phyloP scores from a whole-genome alignment of 192 early-diverging fungal genomes.

The Umbelopsis sp. region DNA sequence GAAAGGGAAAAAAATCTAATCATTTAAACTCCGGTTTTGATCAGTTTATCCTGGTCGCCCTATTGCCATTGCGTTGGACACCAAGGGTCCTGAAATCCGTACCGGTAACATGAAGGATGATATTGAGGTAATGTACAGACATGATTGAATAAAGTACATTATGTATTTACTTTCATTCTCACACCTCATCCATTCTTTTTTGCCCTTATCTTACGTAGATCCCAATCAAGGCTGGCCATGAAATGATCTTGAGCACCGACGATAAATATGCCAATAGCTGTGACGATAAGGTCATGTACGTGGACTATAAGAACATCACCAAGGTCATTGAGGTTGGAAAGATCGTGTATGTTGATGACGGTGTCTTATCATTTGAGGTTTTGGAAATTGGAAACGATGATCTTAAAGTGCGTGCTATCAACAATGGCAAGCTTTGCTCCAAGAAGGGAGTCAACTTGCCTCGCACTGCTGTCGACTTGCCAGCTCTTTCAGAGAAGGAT shows the following conservation, averaged over 20 bases:
- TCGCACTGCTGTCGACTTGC: slow-evolving; percentile 86
- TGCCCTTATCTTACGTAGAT: slow-evolving; percentile 20
- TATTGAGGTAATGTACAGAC: slow-evolving; percentile 53
- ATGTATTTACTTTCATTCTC: neutral
- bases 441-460: slow-evolving; percentile 98
- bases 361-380: slow-evolving; percentile 93
- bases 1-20: neutral
- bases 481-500: slow-evolving; percentile 96
- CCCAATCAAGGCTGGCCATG: slow-evolving; percentile 74
- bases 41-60: slow-evolving; percentile 52
- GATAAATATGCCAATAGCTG: slow-evolving; percentile 62
- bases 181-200: neutral
- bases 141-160: neutral
- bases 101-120: slow-evolving; percentile 81
- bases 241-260: slow-evolving; percentile 77
- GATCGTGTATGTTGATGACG: slow-evolving; percentile 92
- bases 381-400: slow-evolving; percentile 62
- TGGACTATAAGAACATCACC: slow-evolving; percentile 82
- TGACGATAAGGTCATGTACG: slow-evolving; percentile 69
- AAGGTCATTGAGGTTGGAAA: slow-evolving; percentile 76
- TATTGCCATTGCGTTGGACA: slow-evolving; percentile 81
- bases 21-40: neutral
- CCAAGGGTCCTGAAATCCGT: slow-evolving; percentile 89
- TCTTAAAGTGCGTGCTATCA: slow-evolving; percentile 75
- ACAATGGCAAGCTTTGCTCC: slow-evolving; percentile 86